These are phyloP conservation scores for Colletotrichum ledebouriae DNA, from an alignment of 2,329 filamentous ascomycete species.

Conservation along the genomic window DNA sequence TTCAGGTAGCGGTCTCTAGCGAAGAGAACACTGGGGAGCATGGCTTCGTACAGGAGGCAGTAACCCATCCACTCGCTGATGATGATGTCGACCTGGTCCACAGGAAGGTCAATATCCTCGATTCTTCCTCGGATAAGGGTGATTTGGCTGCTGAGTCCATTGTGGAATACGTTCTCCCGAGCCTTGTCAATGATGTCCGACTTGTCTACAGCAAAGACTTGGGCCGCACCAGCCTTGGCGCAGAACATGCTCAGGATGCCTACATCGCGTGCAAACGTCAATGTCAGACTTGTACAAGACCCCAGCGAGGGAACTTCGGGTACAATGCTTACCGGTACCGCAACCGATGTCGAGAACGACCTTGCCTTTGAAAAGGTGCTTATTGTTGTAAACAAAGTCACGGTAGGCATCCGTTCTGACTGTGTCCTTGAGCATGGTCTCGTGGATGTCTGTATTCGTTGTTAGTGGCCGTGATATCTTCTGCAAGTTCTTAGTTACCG, in stretches of 20 bases:
- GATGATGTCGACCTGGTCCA: conserved; percentile 90
- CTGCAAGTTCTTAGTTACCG: conserved; percentile 59
- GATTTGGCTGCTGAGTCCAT: conserved; percentile 80
- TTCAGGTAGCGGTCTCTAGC: conserved; percentile 89
- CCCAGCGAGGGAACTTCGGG: neutral
- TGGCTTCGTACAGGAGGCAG: conserved; percentile 91
- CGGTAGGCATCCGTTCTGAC: conserved; percentile 92
- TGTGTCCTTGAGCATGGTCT: conserved; percentile 93
- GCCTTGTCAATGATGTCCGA: conserved; percentile 91
- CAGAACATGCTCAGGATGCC: conserved; percentile 96
- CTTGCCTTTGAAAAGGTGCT: conserved; percentile 87
- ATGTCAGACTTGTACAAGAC: neutral
- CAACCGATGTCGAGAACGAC: conserved; percentile 93
- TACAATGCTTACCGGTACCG: conserved; percentile 67
- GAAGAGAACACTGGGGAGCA: conserved; percentile 92
- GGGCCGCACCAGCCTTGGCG: conserved; percentile 86
- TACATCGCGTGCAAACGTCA: conserved; percentile 41
- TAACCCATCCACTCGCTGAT: conserved; percentile 99
- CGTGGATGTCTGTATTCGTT: conserved; percentile 80
- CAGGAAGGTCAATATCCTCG: conserved; percentile 85
- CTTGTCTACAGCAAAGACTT: conserved; percentile 92
- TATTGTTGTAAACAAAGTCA: conserved; percentile 95
- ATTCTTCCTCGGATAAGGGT: conserved; percentile 87
- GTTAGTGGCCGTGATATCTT: conserved; percentile 14
- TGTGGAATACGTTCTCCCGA: conserved; percentile 85